Evolutionary conservation across 257 asterid species (phyloP).

Genomic region (Linderniella brevidens): DNA sequence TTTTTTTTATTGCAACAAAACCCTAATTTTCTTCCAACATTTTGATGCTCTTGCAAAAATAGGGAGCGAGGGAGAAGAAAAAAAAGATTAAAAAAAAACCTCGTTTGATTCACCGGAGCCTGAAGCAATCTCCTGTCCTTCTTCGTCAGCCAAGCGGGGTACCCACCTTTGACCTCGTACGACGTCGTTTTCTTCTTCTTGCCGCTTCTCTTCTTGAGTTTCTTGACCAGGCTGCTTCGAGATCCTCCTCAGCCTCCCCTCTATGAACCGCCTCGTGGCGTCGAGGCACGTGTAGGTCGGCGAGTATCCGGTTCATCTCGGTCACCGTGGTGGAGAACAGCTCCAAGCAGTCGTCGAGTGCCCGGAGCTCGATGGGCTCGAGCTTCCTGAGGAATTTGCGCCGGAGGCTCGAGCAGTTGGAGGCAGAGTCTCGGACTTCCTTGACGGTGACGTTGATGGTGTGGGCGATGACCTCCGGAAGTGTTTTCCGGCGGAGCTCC

Average conservation of each 20-base stretch:
- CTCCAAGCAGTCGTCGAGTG: conserved; percentile 71
- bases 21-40: no score
- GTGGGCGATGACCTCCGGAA: conserved; percentile 52
- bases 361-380: conserved; percentile 40
- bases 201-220: conserved; percentile 22
- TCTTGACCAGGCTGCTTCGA: conserved; percentile 58
- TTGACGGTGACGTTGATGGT: conserved; percentile 47
- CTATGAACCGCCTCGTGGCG: conserved; percentile 32
- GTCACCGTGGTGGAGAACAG: conserved; percentile 38
- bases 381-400: conserved; percentile 25
- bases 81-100: no score
- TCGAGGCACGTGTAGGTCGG: conserved; percentile 79
- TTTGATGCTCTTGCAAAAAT: no score
- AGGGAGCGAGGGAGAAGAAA: no score
- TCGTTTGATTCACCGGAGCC: conserved; percentile 22
- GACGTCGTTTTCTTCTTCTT: conserved; percentile 13
- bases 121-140: conserved; percentile 51
- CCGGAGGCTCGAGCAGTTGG: conserved; percentile 42
- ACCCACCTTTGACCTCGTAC: conserved; percentile 17
- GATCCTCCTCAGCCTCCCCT: conserved; percentile 36
- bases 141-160: conserved; percentile 52
- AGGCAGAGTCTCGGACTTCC: conserved; percentile 35
- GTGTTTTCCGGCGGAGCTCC: conserved; percentile 43
- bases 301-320: conserved; percentile 24
- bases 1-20: no score